phyloP scores from a whole-genome alignment of 179 eudicot species.

The Silene noctiflora region DNA sequence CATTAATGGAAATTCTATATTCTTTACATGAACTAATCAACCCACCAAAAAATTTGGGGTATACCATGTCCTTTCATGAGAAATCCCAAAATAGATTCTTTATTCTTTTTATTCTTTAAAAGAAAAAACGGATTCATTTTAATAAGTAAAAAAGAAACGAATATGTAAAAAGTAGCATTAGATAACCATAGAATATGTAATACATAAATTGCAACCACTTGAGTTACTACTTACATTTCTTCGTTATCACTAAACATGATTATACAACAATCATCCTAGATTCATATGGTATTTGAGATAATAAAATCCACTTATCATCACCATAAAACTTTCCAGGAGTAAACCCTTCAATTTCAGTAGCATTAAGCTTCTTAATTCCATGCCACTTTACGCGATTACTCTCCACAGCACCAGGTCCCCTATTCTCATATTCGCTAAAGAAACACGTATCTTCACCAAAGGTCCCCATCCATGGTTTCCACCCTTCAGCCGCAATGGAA shows the following conservation, averaged over 20 bases:
- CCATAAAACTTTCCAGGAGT: conserved; percentile 25
- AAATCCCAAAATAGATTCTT: too few species aligned
- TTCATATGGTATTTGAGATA: conserved; percentile 28
- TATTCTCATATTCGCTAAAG: conserved; percentile 36
- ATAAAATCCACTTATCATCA: conserved; percentile 30
- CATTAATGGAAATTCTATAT: too few species aligned
- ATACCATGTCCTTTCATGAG: too few species aligned
- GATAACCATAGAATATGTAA: neutral
- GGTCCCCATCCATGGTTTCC: conserved; percentile 41
- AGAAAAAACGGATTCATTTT: too few species aligned
- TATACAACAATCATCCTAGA: conserved; percentile 11
- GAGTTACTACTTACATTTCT: neutral
- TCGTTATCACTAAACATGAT: too few species aligned
- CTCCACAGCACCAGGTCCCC: conserved; percentile 33
- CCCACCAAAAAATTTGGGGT: too few species aligned
- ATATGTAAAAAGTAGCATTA: too few species aligned
- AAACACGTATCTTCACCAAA: conserved; percentile 37
- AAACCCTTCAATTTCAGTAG: conserved; percentile 19
- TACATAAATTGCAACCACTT: neutral
- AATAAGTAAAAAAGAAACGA: too few species aligned
- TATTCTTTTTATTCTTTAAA: too few species aligned
- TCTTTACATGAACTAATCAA: too few species aligned
- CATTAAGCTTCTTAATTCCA: conserved; percentile 29
- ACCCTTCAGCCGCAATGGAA: conserved; percentile 36
- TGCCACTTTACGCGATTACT: conserved; percentile 35